These are phyloP conservation scores for Dipodascus albidus DNA, from an alignment of 805 yeast species.

Conservation along the genomic window DNA sequence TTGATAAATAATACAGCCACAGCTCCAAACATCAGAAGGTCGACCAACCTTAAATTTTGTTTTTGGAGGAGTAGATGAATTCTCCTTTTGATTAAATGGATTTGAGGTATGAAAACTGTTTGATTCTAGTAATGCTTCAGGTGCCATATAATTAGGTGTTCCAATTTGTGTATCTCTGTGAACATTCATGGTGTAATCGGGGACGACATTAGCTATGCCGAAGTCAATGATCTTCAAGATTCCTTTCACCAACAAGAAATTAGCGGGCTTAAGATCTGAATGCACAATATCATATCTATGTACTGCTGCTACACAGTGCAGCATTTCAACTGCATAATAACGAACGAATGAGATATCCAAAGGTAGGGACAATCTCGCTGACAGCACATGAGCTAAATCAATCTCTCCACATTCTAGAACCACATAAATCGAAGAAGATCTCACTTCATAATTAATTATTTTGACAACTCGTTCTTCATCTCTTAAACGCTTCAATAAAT, in stretches of 20 bases:
- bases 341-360: conserved; percentile 68
- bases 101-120: neutral
- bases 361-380: conserved; percentile 37
- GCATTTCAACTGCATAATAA: conserved; percentile 65
- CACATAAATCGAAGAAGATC: conserved; percentile 49
- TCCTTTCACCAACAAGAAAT: conserved; percentile 53
- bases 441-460: conserved; percentile 61
- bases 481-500: conserved; percentile 48
- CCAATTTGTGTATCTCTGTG: conserved; percentile 89
- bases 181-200: conserved; percentile 82
- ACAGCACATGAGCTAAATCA: conserved; percentile 73
- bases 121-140: conserved; percentile 59
- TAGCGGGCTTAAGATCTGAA: conserved; percentile 61
- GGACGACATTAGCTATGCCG: conserved; percentile 83
- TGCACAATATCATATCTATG: conserved; percentile 80
- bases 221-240: conserved; percentile 82
- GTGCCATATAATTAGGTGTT: conserved; percentile 97
- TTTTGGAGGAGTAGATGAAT: conserved; percentile 13
- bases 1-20: conserved; percentile 92
- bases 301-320: conserved; percentile 78
- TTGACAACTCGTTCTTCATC: conserved; percentile 64
- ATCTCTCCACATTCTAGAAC: conserved; percentile 95
- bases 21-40: conserved; percentile 96
- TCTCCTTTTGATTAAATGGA: conserved; percentile 29
- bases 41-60: conserved; percentile 66